Conservation (phyloP, 2,329 filamentous ascomycete genomes). For the Grosmannia serpens region DNA sequence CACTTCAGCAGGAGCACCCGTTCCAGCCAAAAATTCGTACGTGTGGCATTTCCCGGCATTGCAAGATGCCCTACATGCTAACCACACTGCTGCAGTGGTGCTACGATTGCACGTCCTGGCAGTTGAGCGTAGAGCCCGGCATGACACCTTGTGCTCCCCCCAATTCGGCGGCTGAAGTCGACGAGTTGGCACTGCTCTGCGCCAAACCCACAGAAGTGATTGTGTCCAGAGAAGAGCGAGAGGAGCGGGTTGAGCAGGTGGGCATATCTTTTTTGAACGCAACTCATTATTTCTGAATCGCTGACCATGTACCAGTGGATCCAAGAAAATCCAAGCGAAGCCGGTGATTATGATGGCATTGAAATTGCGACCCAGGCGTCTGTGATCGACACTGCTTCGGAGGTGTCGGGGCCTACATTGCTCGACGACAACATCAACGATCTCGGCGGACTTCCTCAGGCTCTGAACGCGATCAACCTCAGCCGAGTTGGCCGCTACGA, state of each 20-base stretch:
- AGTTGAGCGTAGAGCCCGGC: slow-evolving; percentile 14
- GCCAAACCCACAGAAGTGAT: not conserved
- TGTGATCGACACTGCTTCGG: slow-evolving; percentile 1
- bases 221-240: not conserved
- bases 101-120: slow-evolving; percentile 21
- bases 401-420: slow-evolving; percentile 2
- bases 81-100: slow-evolving; percentile 24
- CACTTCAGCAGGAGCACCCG: slow-evolving; percentile 24
- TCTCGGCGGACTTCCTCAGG: slow-evolving; percentile 6
- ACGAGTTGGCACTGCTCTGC: not conserved
- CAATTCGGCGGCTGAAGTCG: not conserved
- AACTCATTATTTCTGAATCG: too few relatives aligned
- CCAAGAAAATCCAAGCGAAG: slow-evolving; percentile 11
- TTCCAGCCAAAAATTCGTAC: slow-evolving; percentile 17
- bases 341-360: slow-evolving; percentile 5
- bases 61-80: not conserved
- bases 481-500: not conserved
- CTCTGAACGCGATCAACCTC: slow-evolving; percentile 9
- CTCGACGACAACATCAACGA: slow-evolving; percentile 5
- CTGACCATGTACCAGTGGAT: slow-evolving; percentile 10
- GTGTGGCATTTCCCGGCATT: slow-evolving; percentile 5
- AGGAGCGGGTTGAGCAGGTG: slow-evolving; percentile 5
- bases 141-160: slow-evolving; percentile 15
- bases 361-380: slow-evolving; percentile 4
- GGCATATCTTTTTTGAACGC: not conserved